Evolutionary conservation across 345 rosid genomes (phyloP).

Genomic region (Odontarrhena argentea): DNA sequence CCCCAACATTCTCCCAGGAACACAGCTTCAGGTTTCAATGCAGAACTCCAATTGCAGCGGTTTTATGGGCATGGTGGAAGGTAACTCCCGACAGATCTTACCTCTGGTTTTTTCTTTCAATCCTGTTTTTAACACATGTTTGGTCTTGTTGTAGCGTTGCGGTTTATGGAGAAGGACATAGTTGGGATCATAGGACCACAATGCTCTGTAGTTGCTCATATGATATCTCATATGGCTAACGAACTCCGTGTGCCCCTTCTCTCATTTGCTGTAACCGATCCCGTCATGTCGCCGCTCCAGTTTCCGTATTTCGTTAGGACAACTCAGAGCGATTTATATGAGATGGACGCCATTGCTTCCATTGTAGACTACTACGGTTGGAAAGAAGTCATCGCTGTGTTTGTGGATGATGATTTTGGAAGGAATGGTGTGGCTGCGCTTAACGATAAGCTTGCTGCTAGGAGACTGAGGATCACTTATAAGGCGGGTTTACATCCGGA

Average conservation of each 20-base stretch:
- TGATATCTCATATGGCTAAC: constrained; percentile 67
- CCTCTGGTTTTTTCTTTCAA: too few relatives aligned
- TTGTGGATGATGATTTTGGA: constrained; percentile 80
- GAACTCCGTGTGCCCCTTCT: constrained; percentile 80
- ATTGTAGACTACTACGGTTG: constrained; percentile 67
- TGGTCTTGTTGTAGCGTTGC: constrained; percentile 57
- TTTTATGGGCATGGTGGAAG: constrained; percentile 87
- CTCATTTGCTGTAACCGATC: constrained; percentile 90
- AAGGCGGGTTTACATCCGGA: constrained; percentile 65
- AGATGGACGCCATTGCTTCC: constrained; percentile 86
- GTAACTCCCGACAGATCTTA: constrained; percentile 39
- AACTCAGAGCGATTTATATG: constrained; percentile 70
- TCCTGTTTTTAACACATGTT: constrained; percentile 6
- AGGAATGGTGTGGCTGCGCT: constrained; percentile 79
- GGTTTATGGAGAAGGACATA: constrained; percentile 77
- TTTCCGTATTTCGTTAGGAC: constrained; percentile 87
- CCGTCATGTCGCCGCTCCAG: constrained; percentile 78
- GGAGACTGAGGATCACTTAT: constrained; percentile 67
- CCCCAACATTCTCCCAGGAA: constrained; percentile 63
- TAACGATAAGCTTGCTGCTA: constrained; percentile 73
- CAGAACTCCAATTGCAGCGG: constrained; percentile 78
- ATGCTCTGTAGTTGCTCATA: constrained; percentile 79
- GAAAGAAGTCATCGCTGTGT: constrained; percentile 85
- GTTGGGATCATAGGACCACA: constrained; percentile 89
- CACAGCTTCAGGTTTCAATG: constrained; percentile 52